phyloP scores from a whole-genome alignment of 2,329 filamentous ascomycete genomes.

The Colletotrichum tanaceti region DNA sequence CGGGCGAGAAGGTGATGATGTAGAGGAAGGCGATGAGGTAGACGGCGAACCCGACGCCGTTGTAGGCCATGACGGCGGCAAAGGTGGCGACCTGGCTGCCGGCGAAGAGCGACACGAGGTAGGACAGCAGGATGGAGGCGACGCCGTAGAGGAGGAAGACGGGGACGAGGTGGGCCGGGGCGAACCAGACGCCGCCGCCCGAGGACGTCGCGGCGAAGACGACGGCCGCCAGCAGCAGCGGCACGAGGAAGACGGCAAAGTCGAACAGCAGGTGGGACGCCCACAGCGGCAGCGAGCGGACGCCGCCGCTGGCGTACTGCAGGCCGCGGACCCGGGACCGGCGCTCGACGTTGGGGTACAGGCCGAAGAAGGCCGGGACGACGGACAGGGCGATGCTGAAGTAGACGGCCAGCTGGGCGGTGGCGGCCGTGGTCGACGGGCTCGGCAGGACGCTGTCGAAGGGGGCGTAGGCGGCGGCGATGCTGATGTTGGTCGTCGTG shows the following conservation, averaged over 20 bases:
- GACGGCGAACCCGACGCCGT: constrained; percentile 76
- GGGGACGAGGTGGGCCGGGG: constrained; percentile 83
- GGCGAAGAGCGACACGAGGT: constrained; percentile 83
- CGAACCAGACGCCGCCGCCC: constrained; percentile 79
- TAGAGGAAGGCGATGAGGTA: constrained; percentile 74
- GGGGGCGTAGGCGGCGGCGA: constrained; percentile 76
- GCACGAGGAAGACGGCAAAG: constrained; percentile 76
- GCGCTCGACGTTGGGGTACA: constrained; percentile 88
- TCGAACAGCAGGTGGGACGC: constrained; percentile 85
- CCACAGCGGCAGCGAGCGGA: constrained; percentile 85
- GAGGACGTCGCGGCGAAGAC: constrained; percentile 76
- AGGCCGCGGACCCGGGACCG: constrained; percentile 82
- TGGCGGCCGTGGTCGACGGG: constrained; percentile 74
- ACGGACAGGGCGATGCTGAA: constrained; percentile 81
- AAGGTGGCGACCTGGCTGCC: constrained; percentile 85
- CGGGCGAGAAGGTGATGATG: constrained; percentile 62
- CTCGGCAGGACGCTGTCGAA: constrained; percentile 79
- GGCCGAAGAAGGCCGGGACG: constrained; percentile 85
- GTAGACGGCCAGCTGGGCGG: constrained; percentile 86
- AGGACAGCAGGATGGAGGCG: constrained; percentile 79
- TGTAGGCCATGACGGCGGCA: constrained; percentile 81
- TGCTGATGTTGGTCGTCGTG: constrained; percentile 74
- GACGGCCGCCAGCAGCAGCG: constrained; percentile 74
- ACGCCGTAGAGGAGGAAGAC: constrained; percentile 75
- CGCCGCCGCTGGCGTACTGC: constrained; percentile 93